phyloP scores from a whole-genome alignment of 495 filamentous ascomycete genomes.

The Poronia punctata region DNA sequence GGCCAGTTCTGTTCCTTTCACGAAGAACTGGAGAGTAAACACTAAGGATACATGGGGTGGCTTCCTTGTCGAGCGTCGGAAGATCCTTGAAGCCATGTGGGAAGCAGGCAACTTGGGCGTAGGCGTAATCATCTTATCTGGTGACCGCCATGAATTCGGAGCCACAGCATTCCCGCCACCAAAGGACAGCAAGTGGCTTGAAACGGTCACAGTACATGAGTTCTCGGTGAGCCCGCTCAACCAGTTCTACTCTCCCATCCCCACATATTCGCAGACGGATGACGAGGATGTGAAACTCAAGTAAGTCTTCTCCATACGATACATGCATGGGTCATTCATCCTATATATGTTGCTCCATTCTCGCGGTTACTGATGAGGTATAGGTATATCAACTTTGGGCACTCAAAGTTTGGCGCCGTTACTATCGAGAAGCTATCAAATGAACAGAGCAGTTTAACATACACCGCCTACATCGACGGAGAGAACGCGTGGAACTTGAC shows the following conservation, averaged over 20 bases:
- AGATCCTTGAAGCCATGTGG: slow-evolving; percentile 88
- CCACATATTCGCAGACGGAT: slow-evolving; percentile 73
- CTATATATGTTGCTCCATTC: background rate
- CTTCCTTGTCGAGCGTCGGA: slow-evolving; percentile 69
- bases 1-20: slow-evolving; percentile 83
- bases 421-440: slow-evolving; percentile 64
- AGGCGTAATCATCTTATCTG: slow-evolving; percentile 78
- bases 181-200: slow-evolving; percentile 44
- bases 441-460: slow-evolving; percentile 61
- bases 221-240: slow-evolving; percentile 83
- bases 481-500: slow-evolving; percentile 67
- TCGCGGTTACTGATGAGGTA: slow-evolving; percentile 2
- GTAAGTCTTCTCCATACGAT: slow-evolving; percentile 33
- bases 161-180: slow-evolving; percentile 83
- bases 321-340: too few species aligned
- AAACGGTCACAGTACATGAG: slow-evolving; percentile 64
- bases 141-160: slow-evolving; percentile 92
- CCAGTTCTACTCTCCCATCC: slow-evolving; percentile 87
- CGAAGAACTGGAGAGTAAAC: slow-evolving; percentile 89
- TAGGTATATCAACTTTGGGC: slow-evolving; percentile 77
- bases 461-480: slow-evolving; percentile 77
- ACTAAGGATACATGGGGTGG: slow-evolving; percentile 87
- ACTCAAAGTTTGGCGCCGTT: slow-evolving; percentile 86
- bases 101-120: slow-evolving; percentile 60
- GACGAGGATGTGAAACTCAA: slow-evolving; percentile 72